These are phyloP conservation scores for Geotrichum aggregatum DNA, from an alignment of 1,139 yeast genomes.

Conservation along the genomic window DNA sequence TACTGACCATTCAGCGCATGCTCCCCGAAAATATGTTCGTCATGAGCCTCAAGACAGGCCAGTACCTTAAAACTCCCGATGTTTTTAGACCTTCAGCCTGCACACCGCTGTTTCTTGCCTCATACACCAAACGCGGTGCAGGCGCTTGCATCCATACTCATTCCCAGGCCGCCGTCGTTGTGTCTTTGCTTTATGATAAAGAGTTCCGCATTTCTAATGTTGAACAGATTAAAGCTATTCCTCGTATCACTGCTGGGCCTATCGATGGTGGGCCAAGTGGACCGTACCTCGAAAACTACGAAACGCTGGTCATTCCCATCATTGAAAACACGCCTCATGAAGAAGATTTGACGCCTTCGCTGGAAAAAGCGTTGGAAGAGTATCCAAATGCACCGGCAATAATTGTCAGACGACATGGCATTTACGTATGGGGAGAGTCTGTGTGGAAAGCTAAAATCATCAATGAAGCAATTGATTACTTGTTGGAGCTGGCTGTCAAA, in stretches of 20 bases:
- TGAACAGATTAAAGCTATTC: slow-evolving; percentile 92
- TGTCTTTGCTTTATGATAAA: slow-evolving; percentile 62
- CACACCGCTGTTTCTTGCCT: slow-evolving; percentile 79
- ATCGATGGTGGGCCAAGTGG: too few relatives aligned
- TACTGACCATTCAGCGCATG: slow-evolving; percentile 53
- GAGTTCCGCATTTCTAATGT: slow-evolving; percentile 74
- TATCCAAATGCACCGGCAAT: slow-evolving; percentile 84
- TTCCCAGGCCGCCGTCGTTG: slow-evolving; percentile 81
- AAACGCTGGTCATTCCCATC: slow-evolving; percentile 77
- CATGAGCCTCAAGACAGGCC: slow-evolving; percentile 53
- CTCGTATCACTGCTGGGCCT: slow-evolving; percentile 41
- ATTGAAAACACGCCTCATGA: slow-evolving; percentile 88
- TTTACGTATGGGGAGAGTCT: slow-evolving; percentile 91
- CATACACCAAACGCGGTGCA: slow-evolving; percentile 67
- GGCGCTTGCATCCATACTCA: slow-evolving; percentile 96
- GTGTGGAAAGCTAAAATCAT: slow-evolving; percentile 91
- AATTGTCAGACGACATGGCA: slow-evolving; percentile 87
- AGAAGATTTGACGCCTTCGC: slow-evolving; percentile 65
- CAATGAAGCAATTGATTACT: slow-evolving; percentile 88
- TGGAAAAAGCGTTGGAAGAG: slow-evolving; percentile 57
- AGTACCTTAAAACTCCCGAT: slow-evolving; percentile 59
- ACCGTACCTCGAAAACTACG: slow-evolving; percentile 69
- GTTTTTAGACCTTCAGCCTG: slow-evolving; percentile 84
- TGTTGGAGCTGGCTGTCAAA: slow-evolving; percentile 77
- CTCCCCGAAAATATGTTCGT: slow-evolving; percentile 79